phyloP scores from a whole-genome alignment of 2,329 filamentous ascomycete genomes.

The Alternaria angustiovoidea region DNA sequence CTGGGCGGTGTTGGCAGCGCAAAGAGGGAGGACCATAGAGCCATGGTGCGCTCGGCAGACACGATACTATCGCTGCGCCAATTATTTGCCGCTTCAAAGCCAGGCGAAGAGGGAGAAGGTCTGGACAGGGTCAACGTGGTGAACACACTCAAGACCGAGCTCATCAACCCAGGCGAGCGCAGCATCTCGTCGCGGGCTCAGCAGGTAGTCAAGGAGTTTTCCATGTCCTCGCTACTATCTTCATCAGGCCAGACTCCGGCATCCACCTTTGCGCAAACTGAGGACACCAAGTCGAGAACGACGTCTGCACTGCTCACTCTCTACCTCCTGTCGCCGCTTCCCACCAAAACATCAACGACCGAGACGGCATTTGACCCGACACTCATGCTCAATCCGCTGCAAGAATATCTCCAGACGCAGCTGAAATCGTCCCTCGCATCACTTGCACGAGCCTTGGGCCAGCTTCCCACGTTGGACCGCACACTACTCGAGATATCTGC shows the following conservation, averaged over 20 bases:
- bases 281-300: conserved; percentile 78
- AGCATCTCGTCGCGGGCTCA: conserved; percentile 77
- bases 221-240: conserved; percentile 66
- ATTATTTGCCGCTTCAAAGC: conserved; percentile 71
- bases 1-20: conserved; percentile 59
- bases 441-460: conserved; percentile 77
- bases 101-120: conserved; percentile 78
- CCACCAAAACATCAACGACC: conserved; percentile 57
- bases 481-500: conserved; percentile 82
- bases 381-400: conserved; percentile 77
- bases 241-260: conserved; percentile 46
- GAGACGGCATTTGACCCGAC: conserved; percentile 65
- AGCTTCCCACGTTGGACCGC: conserved; percentile 82
- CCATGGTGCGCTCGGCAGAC: conserved; percentile 82
- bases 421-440: conserved; percentile 80
- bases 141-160: conserved; percentile 71
- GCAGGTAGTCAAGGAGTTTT: conserved; percentile 83
- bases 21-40: conserved; percentile 75
- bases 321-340: conserved; percentile 79
- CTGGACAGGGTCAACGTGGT: conserved; percentile 78
- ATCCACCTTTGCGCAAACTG: conserved; percentile 66
- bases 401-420: conserved; percentile 81
- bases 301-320: conserved; percentile 78
- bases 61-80: conserved; percentile 80
- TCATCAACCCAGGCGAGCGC: conserved; percentile 76